Percentiles rank a stretch among this genome's conserved stretches.
phyloP scores from a whole-genome alignment of 2,329 filamentous ascomycete species.

The Trichophyton rubrum region DNA sequence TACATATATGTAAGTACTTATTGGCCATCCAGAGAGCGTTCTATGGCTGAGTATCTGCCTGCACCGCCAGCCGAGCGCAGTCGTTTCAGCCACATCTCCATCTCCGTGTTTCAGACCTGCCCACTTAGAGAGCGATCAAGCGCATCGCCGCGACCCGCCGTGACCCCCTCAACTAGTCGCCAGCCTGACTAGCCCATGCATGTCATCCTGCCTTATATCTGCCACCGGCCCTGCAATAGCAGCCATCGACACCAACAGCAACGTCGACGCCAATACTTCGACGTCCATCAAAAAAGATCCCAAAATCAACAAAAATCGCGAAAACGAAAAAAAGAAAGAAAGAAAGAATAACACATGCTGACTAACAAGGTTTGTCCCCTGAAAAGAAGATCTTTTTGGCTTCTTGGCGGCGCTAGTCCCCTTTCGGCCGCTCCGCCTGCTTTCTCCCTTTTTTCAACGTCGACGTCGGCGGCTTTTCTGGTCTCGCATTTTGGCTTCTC shows the following conservation, averaged over 20 bases:
- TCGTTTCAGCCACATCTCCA: background rate
- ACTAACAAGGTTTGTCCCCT: background rate
- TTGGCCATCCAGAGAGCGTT: background rate
- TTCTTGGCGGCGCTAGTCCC: background rate
- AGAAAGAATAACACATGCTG: too few relatives aligned
- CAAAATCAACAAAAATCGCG: too few relatives aligned
- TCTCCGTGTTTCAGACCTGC: background rate
- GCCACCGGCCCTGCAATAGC: background rate
- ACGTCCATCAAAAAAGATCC: too few relatives aligned
- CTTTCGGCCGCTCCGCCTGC: background rate
- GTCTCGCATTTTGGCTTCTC: background rate
- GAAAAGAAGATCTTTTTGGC: background rate
- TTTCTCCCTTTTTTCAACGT: background rate
- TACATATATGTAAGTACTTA: too few relatives aligned
- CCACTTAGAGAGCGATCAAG: background rate
- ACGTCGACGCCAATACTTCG: too few relatives aligned
- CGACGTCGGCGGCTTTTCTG: background rate
- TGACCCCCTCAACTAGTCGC: background rate
- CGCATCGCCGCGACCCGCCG: background rate
- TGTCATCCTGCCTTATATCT: background rate
- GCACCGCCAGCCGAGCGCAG: background rate
- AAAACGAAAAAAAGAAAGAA: too few relatives aligned
- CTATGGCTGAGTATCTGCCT: background rate
- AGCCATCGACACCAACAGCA: too few relatives aligned
- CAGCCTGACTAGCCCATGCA: background rate